Percentiles rank a stretch among this genome's conserved stretches.
phyloP scores from a whole-genome alignment of 306 rosid genomes.

The Sechiopsis laciniata region DNA sequence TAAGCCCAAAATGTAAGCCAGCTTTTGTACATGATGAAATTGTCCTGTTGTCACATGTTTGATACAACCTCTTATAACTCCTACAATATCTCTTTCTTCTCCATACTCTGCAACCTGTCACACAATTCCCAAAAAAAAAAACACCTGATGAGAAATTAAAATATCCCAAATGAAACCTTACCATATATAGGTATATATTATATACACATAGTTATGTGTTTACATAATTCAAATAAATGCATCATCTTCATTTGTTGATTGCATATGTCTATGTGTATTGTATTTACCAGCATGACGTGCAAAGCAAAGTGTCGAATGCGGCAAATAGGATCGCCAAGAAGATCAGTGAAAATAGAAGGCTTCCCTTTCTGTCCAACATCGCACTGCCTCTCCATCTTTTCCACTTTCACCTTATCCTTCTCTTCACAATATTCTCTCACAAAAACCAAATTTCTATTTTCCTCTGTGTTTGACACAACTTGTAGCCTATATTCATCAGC shows the following conservation, averaged over 20 bases:
- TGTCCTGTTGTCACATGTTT: conserved; percentile 63
- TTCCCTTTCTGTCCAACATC: conserved; percentile 64
- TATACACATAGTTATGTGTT: neutral
- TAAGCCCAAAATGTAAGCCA: conserved; percentile 84
- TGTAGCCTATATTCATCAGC: conserved; percentile 43
- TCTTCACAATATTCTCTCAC: conserved; percentile 64
- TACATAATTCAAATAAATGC: neutral
- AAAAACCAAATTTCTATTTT: conserved; percentile 2
- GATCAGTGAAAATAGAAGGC: conserved; percentile 75
- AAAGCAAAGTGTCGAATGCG: conserved; percentile 67
- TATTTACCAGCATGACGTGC: conserved; percentile 78
- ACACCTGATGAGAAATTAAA: neutral
- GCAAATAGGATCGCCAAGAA: conserved; percentile 82
- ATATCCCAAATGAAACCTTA: conserved; percentile 3
- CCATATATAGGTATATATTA: neutral
- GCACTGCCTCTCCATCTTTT: conserved; percentile 68
- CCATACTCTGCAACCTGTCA: conserved; percentile 84
- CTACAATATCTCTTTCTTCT: conserved; percentile 56
- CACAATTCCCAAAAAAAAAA: neutral
- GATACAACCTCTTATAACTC: conserved; percentile 81
- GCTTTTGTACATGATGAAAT: conserved; percentile 42
- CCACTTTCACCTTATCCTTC: conserved; percentile 55
- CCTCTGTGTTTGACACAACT: conserved; percentile 16
- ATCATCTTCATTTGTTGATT: conserved; percentile 14
- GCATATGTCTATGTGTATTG: conserved; percentile 17